phyloP scores from a whole-genome alignment of 2,329 filamentous ascomycete genomes.

The Apiospora marii region DNA sequence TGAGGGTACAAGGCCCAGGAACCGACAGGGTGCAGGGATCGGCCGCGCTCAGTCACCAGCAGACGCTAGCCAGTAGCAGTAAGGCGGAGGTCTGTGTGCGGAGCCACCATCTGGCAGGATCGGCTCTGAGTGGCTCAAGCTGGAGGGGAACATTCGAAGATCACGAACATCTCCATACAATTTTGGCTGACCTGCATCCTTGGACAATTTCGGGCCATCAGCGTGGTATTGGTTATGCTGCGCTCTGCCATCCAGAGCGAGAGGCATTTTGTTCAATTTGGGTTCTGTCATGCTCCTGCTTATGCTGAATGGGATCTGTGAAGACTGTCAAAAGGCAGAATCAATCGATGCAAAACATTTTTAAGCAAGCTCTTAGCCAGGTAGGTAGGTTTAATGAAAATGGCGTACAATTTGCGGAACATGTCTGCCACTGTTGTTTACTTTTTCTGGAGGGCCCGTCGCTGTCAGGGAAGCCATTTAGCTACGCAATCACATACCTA shows the following conservation, averaged over 20 bases:
- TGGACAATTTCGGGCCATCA: neutral
- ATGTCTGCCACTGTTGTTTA: slow-evolving; percentile 16
- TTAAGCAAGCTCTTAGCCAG: slow-evolving; percentile 5
- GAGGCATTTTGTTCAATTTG: slow-evolving; percentile 16
- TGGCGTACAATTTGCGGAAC: neutral
- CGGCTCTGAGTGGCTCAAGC: slow-evolving; percentile 17
- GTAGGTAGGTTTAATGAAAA: neutral
- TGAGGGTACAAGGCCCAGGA: neutral
- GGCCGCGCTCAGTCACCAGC: neutral
- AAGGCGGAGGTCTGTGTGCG: neutral
- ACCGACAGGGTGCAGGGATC: slow-evolving; percentile 9
- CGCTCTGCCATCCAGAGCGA: neutral
- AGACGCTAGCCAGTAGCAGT: neutral
- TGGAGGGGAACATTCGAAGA: slow-evolving; percentile 17
- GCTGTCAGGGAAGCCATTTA: neutral
- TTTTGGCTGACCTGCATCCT: slow-evolving; percentile 18
- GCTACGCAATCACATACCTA: neutral
- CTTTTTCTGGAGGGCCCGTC: neutral
- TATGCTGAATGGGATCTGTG: neutral
- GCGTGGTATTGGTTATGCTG: slow-evolving; percentile 7
- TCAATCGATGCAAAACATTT: neutral
- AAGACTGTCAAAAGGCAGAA: neutral
- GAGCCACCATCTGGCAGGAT: slow-evolving; percentile 7
- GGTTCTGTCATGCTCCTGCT: neutral
- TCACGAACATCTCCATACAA: slow-evolving; percentile 12